A percentile compares a stretch with the other conserved stretches of the same genome.
Evolutionary conservation across 441 rosid species (phyloP).

Genomic region (Biscutella auriculata): DNA sequence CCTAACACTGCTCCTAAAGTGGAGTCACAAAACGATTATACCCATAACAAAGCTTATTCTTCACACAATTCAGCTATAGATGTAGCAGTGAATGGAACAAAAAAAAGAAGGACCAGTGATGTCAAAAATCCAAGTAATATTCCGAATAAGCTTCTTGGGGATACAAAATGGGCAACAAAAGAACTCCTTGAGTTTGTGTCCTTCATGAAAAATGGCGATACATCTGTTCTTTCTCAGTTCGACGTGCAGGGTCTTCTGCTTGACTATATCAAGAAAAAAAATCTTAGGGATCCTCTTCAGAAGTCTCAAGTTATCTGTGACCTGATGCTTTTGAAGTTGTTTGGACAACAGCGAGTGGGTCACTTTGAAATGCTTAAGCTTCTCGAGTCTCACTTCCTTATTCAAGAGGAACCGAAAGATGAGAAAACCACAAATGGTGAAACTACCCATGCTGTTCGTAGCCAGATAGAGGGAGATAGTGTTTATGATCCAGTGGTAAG

Average conservation of each 20-base stretch:
- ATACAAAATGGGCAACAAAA: slow-evolving; percentile 68
- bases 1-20: slow-evolving; percentile 22
- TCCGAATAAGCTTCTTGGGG: slow-evolving; percentile 25
- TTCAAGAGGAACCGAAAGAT: slow-evolving; percentile 30
- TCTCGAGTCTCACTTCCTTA: slow-evolving; percentile 70
- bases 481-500: slow-evolving; percentile 24
- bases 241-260: slow-evolving; percentile 72
- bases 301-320: slow-evolving; percentile 72
- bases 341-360: slow-evolving; percentile 59
- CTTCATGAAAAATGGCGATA: slow-evolving; percentile 71
- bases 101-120: slow-evolving; percentile 46
- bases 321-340: slow-evolving; percentile 55
- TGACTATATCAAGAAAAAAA: slow-evolving; percentile 55
- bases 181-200: slow-evolving; percentile 84
- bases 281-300: slow-evolving; percentile 75
- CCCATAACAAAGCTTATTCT: slow-evolving; percentile 23
- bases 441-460: slow-evolving; percentile 27
- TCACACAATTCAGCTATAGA: slow-evolving; percentile 26
- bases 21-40: slow-evolving; percentile 24
- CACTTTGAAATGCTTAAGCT: slow-evolving; percentile 92
- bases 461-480: slow-evolving; percentile 28
- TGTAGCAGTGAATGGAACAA: slow-evolving; percentile 34
- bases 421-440: slow-evolving; percentile 25
- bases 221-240: slow-evolving; percentile 39
- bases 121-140: slow-evolving; percentile 21